These are phyloP conservation scores for Prunus armeniaca DNA, from an alignment of 306 rosid genomes.

Conservation along the genomic window DNA sequence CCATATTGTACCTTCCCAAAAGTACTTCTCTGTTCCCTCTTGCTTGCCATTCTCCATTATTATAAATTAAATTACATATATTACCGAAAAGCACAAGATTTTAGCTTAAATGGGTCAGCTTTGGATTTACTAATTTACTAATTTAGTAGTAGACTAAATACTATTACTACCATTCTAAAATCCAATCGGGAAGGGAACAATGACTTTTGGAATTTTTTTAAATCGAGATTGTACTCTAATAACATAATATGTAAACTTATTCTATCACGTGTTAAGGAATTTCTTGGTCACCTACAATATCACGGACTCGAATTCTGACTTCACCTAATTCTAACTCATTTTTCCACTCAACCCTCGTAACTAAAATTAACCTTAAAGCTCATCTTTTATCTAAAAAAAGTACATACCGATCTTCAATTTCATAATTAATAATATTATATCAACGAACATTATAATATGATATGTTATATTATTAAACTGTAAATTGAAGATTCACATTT, in stretches of 20 bases:
- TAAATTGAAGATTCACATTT: neutral
- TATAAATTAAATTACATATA: neutral
- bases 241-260: neutral
- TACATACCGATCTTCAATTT: too few species aligned
- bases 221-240: neutral
- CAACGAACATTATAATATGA: neutral
- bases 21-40: constrained; percentile 28
- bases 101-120: neutral
- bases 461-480: neutral
- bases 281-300: neutral
- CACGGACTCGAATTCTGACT: neutral
- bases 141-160: neutral
- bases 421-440: too few species aligned
- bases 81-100: neutral
- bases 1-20: constrained; percentile 11
- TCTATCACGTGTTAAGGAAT: neutral
- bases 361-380: too few species aligned
- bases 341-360: rapidly evolving
- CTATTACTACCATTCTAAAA: neutral
- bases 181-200: neutral
- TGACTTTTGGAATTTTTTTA: neutral
- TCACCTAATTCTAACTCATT: too few species aligned
- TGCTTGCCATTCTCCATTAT: constrained; percentile 6
- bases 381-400: too few species aligned
- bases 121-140: neutral